Percentiles rank a stretch among this genome's conserved stretches.
Conservation (phyloP, 2,329 filamentous ascomycete species). For the Helotiales sp. region DNA sequence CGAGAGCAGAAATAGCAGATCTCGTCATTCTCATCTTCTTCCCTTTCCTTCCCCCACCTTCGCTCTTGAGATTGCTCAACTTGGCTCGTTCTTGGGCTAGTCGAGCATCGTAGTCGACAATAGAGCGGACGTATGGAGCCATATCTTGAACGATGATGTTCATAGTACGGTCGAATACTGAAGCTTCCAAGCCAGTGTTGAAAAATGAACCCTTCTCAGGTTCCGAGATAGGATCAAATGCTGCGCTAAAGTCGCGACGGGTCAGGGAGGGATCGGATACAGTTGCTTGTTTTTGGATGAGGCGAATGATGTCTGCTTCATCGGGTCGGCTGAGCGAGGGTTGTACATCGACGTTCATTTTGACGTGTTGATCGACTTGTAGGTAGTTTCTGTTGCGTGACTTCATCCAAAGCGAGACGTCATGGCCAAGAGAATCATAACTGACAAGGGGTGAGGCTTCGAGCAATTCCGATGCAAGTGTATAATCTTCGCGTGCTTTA, state of each 20-base stretch:
- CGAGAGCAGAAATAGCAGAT: constrained; percentile 73
- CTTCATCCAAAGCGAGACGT: constrained; percentile 32
- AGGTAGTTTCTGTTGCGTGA: constrained; percentile 30
- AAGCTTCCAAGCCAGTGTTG: constrained; percentile 56
- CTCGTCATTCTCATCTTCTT: constrained; percentile 71
- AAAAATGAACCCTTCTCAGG: constrained; percentile 44
- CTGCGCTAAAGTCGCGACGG: constrained; percentile 55
- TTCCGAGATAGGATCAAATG: constrained; percentile 61
- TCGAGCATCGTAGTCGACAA: constrained; percentile 72
- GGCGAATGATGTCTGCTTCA: constrained; percentile 26
- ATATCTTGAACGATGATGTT: constrained; percentile 70
- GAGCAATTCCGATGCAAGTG: constrained; percentile 52
- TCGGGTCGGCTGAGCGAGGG: constrained; percentile 22
- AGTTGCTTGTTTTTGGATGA: constrained; percentile 22
- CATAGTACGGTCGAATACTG: constrained; percentile 74
- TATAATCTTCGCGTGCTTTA: constrained; percentile 54
- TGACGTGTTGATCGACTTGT: constrained; percentile 28
- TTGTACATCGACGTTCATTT: constrained; percentile 24
- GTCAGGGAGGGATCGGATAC: constrained; percentile 35
- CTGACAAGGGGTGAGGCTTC: constrained; percentile 44
- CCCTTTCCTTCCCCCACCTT: constrained; percentile 51
- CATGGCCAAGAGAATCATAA: constrained; percentile 20
- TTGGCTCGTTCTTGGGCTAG: constrained; percentile 68
- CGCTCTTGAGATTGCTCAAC: constrained; percentile 61
- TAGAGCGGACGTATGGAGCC: constrained; percentile 85